phyloP scores from a whole-genome alignment of 1,284 basidiomycete species.

The Ceratobasidium sp. region DNA sequence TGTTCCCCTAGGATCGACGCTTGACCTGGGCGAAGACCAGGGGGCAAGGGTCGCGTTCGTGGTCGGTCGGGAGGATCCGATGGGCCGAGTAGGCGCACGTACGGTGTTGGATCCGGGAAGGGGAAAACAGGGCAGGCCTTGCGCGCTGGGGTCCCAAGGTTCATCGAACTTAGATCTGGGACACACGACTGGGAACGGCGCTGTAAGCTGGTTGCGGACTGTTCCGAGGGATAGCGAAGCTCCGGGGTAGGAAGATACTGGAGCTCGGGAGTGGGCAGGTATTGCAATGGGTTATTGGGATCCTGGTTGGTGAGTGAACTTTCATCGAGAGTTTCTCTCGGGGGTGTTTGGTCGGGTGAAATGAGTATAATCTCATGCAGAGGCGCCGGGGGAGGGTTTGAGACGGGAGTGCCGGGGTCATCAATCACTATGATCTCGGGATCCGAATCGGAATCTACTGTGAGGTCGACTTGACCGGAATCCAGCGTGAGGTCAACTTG shows the following conservation, averaged over 20 bases:
- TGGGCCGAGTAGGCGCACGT: not conserved
- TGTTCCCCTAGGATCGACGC: conserved; percentile 8
- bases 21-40: not conserved
- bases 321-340: not conserved
- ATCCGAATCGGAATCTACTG: conserved; percentile 2
- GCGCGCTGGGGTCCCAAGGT: not conserved
- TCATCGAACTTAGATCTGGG: not conserved
- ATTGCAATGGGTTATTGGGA: not conserved
- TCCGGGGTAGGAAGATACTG: not conserved
- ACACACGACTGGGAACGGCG: not conserved
- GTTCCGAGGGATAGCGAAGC: conserved; percentile 6
- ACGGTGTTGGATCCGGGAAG: not conserved
- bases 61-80: not conserved
- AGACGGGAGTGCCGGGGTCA: not conserved
- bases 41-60: not conserved
- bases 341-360: conserved; percentile 1
- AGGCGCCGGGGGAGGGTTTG: not conserved
- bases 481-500: conserved; percentile 6
- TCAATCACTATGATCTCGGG: conserved; percentile 10
- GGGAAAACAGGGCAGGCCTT: conserved; percentile 9
- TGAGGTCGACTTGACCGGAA: conserved; percentile 11
- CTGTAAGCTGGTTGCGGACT: not conserved
- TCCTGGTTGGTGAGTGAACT: not conserved
- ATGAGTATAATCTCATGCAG: not conserved
- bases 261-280: not conserved